A percentile compares a stretch with the other conserved stretches of the same genome.
Evolutionary conservation across 106 monocot genomes (phyloP).

Genomic region (Phalaenopsis equestris): DNA sequence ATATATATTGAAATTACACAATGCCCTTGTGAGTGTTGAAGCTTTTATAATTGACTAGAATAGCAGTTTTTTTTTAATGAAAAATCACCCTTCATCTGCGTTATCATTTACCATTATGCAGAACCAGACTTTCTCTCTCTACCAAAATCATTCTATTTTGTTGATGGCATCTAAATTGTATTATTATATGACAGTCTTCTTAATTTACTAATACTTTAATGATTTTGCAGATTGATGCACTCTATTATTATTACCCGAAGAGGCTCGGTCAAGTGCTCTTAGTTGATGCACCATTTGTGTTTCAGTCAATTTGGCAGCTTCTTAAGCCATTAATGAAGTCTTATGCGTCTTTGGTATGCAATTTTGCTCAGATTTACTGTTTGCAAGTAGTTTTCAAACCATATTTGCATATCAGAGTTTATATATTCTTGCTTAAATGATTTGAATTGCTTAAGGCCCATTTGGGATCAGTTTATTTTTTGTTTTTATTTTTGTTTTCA

Average conservation of each 20-base stretch:
- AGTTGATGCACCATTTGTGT: conserved; percentile 84
- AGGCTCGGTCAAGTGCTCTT: conserved; percentile 80
- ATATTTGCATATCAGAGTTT: background rate
- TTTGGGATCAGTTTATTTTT: no score
- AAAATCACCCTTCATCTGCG: no score
- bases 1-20: no score
- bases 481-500: no score
- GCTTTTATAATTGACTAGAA: no score
- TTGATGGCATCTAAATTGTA: background rate
- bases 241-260: conserved; percentile 91
- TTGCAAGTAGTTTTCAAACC: background rate
- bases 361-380: background rate
- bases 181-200: background rate
- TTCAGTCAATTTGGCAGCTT: conserved; percentile 88
- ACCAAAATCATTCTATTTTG: background rate
- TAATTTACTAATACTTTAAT: background rate
- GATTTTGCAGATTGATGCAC: conserved; percentile 64
- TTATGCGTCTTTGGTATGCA: conserved; percentile 71
- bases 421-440: background rate
- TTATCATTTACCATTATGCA: no score
- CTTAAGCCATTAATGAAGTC: conserved; percentile 73
- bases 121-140: no score
- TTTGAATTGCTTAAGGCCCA: background rate
- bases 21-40: no score
- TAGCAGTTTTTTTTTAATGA: no score